A percentile compares a stretch with the other conserved stretches of the same genome.
Evolutionary conservation across 169 alveolate genomes (phyloP).

Genomic region (Plasmodium gonderi): DNA sequence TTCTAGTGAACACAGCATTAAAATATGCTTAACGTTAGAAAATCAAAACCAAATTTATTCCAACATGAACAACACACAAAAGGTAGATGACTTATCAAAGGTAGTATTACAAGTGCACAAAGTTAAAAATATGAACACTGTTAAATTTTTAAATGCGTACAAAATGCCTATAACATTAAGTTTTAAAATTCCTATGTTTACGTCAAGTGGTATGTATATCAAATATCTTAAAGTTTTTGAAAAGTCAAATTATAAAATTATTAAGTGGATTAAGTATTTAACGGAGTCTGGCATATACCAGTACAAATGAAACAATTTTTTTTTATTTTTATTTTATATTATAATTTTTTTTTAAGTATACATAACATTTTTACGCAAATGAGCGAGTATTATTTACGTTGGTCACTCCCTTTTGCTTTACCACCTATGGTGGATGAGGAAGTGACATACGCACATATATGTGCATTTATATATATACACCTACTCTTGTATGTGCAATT

Average conservation of each 20-base stretch:
- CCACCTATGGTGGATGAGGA: no score
- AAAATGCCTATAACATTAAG: slow-evolving; percentile 77
- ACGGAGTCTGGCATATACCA: slow-evolving; percentile 65
- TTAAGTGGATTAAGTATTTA: slow-evolving; percentile 61
- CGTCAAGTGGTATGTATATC: slow-evolving; percentile 67
- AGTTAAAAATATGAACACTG: slow-evolving; percentile 66
- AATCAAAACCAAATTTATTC: slow-evolving; percentile 70
- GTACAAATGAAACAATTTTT: slow-evolving; percentile 24
- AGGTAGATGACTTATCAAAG: slow-evolving; percentile 42
- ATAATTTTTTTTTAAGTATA: neutral
- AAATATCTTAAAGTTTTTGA: slow-evolving; percentile 57
- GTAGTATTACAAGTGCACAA: slow-evolving; percentile 61
- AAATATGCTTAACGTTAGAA: slow-evolving; percentile 55
- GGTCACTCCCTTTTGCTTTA: no score
- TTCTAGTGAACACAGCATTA: slow-evolving; percentile 47
- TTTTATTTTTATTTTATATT: neutral
- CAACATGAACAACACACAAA: slow-evolving; percentile 62
- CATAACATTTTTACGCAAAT: neutral
- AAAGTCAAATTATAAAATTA: slow-evolving; percentile 62
- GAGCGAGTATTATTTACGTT: neutral
- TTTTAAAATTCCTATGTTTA: slow-evolving; percentile 81
- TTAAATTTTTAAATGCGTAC: slow-evolving; percentile 53
- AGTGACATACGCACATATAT: no score
- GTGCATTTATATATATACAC: no score
- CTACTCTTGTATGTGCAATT: neutral